These are phyloP conservation scores for Colletotrichum somersetense DNA, from an alignment of 2,329 filamentous ascomycete species.

Conservation along the genomic window DNA sequence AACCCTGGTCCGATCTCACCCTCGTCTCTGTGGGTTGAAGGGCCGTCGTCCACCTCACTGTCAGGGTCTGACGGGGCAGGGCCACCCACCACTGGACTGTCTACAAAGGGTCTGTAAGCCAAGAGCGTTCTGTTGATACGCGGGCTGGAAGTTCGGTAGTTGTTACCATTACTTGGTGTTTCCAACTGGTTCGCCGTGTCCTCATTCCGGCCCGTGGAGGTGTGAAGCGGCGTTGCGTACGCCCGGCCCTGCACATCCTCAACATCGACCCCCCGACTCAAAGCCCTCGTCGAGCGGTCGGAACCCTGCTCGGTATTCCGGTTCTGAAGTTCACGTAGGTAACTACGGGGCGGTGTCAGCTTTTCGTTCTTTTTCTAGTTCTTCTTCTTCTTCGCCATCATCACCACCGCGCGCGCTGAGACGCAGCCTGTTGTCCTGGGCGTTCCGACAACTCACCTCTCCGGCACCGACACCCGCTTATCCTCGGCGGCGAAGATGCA, in stretches of 20 bases:
- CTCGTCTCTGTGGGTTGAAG: slow-evolving; percentile 10
- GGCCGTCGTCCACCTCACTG: slow-evolving; percentile 19
- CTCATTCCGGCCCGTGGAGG: not conserved
- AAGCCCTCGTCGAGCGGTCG: slow-evolving; percentile 18
- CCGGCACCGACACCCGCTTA: slow-evolving; percentile 44
- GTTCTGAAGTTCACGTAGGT: slow-evolving; percentile 41
- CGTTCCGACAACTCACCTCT: slow-evolving; percentile 41
- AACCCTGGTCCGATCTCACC: slow-evolving; percentile 36
- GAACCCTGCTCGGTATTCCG: slow-evolving; percentile 31
- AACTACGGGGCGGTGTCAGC: slow-evolving; percentile 30
- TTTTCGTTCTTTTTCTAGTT: too few species aligned
- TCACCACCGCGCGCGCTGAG: not conserved
- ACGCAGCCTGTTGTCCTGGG: not conserved
- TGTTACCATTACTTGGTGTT: slow-evolving; percentile 29
- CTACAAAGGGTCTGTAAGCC: slow-evolving; percentile 15
- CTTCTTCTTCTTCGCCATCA: too few species aligned
- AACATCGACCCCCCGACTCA: slow-evolving; percentile 5
- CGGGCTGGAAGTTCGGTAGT: not conserved
- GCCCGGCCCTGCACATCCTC: slow-evolving; percentile 19
- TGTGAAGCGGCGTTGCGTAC: slow-evolving; percentile 26
- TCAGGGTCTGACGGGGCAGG: slow-evolving; percentile 27
- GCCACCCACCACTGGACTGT: slow-evolving; percentile 17
- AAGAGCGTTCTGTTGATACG: not conserved
- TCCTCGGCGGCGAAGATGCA: slow-evolving; percentile 44
- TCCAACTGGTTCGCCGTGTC: slow-evolving; percentile 19